Percentiles rank a stretch among this genome's conserved stretches.
phyloP scores from a whole-genome alignment of 306 rosid species.

The Fragaria ananassa region DNA sequence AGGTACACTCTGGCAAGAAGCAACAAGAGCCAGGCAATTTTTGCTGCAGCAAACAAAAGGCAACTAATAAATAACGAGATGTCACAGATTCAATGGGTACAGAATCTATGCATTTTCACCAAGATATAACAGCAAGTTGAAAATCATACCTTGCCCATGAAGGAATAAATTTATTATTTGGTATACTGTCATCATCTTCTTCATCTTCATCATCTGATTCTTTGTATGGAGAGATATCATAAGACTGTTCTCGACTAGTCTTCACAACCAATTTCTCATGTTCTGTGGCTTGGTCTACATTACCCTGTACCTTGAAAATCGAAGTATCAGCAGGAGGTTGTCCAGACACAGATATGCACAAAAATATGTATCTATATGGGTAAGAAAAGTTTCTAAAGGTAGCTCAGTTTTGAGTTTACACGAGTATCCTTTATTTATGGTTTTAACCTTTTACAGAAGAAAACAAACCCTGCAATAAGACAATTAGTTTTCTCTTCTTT shows the following conservation, averaged over 20 bases:
- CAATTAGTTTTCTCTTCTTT: not conserved
- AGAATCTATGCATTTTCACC: constrained; percentile 4
- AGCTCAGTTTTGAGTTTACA: constrained; percentile 5
- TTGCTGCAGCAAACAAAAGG: constrained; percentile 59
- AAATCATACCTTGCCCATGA: constrained; percentile 82
- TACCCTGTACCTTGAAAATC: constrained; percentile 38
- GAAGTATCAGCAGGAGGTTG: constrained; percentile 24
- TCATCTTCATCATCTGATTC: constrained; percentile 88
- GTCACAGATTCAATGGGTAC: constrained; percentile 15
- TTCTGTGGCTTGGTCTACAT: constrained; percentile 32
- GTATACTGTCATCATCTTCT: constrained; percentile 37
- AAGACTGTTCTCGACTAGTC: constrained; percentile 54
- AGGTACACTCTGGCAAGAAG: constrained; percentile 49
- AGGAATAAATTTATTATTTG: constrained; percentile 62
- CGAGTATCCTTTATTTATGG: not conserved
- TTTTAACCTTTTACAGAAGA: not conserved
- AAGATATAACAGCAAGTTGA: not conserved
- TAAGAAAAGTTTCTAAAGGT: not conserved
- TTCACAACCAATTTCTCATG: constrained; percentile 25
- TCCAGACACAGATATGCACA: not conserved
- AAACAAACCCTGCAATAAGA: not conserved
- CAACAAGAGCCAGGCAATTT: constrained; percentile 38
- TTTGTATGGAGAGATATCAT: constrained; percentile 87
- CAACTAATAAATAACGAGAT: constrained; percentile 14
- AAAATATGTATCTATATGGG: not conserved